These are phyloP conservation scores for Colletotrichum viniferum DNA, from an alignment of 2,329 filamentous ascomycete species.

Conservation along the genomic window DNA sequence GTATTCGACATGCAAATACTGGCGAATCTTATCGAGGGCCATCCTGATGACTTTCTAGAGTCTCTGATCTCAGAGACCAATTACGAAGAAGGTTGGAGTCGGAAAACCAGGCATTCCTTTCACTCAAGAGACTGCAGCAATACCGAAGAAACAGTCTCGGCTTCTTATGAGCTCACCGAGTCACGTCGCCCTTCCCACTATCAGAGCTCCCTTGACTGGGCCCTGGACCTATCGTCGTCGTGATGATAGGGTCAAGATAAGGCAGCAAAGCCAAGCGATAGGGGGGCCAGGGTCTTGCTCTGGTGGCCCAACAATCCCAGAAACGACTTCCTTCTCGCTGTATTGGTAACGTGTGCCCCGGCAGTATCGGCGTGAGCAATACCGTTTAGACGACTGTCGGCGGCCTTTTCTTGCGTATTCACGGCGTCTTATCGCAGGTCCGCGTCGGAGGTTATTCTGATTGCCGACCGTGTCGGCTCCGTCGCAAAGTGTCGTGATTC, in stretches of 20 bases:
- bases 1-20: conserved; percentile 37
- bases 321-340: neutral
- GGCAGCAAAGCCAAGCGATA: neutral
- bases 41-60: neutral
- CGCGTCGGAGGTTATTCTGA: neutral
- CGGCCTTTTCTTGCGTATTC: neutral
- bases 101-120: neutral
- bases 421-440: neutral
- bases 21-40: conserved; percentile 25
- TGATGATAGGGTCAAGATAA: conserved; percentile 9
- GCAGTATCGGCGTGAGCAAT: neutral
- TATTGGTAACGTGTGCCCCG: neutral
- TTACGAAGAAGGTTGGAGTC: neutral
- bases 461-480: neutral
- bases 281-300: neutral
- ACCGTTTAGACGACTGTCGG: neutral
- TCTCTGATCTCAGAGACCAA: neutral
- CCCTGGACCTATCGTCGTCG: neutral
- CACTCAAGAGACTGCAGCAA: neutral
- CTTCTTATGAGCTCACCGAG: neutral
- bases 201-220: neutral
- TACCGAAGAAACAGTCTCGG: neutral
- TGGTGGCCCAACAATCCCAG: neutral
- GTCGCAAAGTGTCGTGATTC: neutral
- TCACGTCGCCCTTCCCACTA: neutral